phyloP scores from a whole-genome alignment of 805 yeast genomes.

The Ogataea glucozyma region DNA sequence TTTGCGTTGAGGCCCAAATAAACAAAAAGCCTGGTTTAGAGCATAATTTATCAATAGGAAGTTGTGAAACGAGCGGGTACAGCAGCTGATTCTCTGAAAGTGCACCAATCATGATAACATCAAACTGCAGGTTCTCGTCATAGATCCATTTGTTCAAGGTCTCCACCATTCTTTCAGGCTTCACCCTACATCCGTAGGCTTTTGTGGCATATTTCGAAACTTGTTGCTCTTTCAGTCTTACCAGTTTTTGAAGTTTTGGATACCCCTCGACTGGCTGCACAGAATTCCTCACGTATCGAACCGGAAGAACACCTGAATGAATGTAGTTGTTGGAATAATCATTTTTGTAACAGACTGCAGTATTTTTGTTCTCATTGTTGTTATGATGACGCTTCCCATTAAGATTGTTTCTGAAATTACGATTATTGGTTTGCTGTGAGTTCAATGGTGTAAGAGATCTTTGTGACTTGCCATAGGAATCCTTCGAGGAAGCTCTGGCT shows the following conservation, averaged over 20 bases:
- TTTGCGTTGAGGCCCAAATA: slow-evolving; percentile 82
- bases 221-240: slow-evolving; percentile 64
- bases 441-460: slow-evolving; percentile 15
- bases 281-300: slow-evolving; percentile 62
- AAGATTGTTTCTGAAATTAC: slow-evolving; percentile 9
- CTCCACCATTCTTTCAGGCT: slow-evolving; percentile 53
- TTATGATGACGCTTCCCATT: slow-evolving; percentile 15
- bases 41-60: slow-evolving; percentile 73
- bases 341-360: slow-evolving; percentile 45
- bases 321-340: slow-evolving; percentile 74
- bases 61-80: slow-evolving; percentile 56
- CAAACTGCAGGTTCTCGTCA: slow-evolving; percentile 64
- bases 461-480: slow-evolving; percentile 13
- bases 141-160: slow-evolving; percentile 63
- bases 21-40: slow-evolving; percentile 85
- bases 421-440: slow-evolving; percentile 12
- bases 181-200: slow-evolving; percentile 66
- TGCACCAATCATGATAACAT: slow-evolving; percentile 91
- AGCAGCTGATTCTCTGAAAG: slow-evolving; percentile 72
- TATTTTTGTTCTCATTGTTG: slow-evolving; percentile 12
- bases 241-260: slow-evolving; percentile 74
- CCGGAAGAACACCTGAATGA: slow-evolving; percentile 64
- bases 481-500: slow-evolving; percentile 23
- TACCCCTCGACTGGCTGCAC: slow-evolving; percentile 76
- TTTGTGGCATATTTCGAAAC: slow-evolving; percentile 50